Evolutionary conservation across 2,329 filamentous ascomycete genomes (phyloP), one percentile per base, ranked within the genome.

Genomic region (Ambrosiella xylebori): DNA sequence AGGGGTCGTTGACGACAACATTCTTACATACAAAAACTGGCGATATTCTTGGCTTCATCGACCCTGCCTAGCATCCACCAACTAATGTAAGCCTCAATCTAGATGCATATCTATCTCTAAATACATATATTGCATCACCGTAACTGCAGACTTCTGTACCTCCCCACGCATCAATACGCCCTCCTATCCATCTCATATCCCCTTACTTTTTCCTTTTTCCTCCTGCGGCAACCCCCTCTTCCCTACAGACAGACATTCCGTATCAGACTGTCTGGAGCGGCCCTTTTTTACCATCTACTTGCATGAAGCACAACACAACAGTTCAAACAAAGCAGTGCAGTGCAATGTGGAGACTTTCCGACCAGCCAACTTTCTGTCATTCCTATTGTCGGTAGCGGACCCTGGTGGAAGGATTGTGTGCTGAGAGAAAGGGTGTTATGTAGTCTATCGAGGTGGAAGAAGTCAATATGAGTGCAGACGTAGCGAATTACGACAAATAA

Each of bases 231-330:
- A 5, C 49, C 49, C 44, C 44, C 19, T 47, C 44, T 38, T 9
- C 19, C 8, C 17, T 35, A 12, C 50, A 35, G 19, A 12, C 50
- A 35, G 19, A 36, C n/a, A 9, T 15, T 53, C 27, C 27, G 27
- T 27, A 27, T 27, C 27, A 27, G 27, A 27, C 27, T 27, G 27
- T 27, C 27, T 3, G 27, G 27, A 27, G 5, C 27, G 5, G 27
- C 27, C 27, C 27, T 27, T 27, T 27, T 27, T 27, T 27, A 27
- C 27, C 27, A 27, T 27, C 27, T 27, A 27, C 27, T 3, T 39
- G 51, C 51, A 54, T 38, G 38, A 37, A 54, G 13, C 51, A 39
- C 36, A 54, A 54, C 51, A 54, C 36, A 39, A 27, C 51, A 54
- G 36, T 41, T 37, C 13, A 54, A 40, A 54, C 36, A 54, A 3